Conservation (phyloP, 305 asterid genomes). For the Solanum hybrid region DNA sequence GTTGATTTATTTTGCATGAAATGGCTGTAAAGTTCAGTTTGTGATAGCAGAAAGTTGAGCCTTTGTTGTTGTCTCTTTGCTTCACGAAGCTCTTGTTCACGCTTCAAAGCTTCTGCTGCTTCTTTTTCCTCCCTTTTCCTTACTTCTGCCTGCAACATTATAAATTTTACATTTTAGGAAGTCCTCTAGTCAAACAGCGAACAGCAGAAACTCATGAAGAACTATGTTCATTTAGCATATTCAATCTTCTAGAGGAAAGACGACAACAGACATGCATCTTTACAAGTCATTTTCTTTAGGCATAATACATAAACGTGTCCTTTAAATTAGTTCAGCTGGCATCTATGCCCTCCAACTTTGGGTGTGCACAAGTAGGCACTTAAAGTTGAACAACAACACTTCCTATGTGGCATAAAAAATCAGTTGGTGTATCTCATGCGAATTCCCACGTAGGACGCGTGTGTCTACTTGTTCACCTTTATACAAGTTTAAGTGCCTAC, state of each 20-base stretch:
- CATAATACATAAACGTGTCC: not conserved
- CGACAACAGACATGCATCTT: not conserved
- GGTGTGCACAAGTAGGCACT: not conserved
- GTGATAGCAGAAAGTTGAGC: slow-evolving; percentile 89
- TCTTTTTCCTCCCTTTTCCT: slow-evolving; percentile 96
- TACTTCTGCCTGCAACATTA: slow-evolving; percentile 70
- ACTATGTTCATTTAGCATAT: not conserved
- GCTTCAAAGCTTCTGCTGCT: slow-evolving; percentile 98
- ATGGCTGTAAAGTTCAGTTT: slow-evolving; percentile 96
- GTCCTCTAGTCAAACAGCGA: not conserved
- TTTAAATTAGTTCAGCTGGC: not conserved
- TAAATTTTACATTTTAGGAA: slow-evolving; percentile 13
- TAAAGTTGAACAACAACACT: not conserved
- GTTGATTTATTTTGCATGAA: slow-evolving; percentile 92
- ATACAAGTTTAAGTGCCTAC: not conserved
- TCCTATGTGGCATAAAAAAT: not conserved
- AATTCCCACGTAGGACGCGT: not conserved
- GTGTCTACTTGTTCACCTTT: not conserved
- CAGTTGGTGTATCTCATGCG: not conserved
- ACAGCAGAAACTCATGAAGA: not conserved
- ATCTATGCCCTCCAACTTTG: not conserved
- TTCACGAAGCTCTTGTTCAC: slow-evolving; percentile 99
- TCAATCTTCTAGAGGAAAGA: not conserved
- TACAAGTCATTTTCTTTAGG: not conserved
- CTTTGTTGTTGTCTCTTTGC: slow-evolving; percentile 97